Base-by-base conservation (phyloP, 1,284 basidiomycete species). In the Microbotryum intermedium region DNA sequence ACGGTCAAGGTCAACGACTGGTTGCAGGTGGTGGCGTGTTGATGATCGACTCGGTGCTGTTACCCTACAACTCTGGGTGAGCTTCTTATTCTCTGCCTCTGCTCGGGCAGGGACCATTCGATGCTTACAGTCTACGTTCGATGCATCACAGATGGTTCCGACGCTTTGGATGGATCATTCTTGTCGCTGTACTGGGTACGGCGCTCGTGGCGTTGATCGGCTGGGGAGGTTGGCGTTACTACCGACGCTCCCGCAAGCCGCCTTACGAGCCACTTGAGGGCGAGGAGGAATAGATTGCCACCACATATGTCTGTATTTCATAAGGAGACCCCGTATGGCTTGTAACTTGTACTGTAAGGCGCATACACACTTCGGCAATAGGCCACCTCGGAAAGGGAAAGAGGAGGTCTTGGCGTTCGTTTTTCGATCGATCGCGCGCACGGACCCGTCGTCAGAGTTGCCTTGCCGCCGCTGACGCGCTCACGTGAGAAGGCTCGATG, bases 41-140 rank as follows among this genome's bases (percentile, higher is more conserved):
- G 59, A 82, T 87, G 74, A 86, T 98, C 64, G 89, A 97, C 76
- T 79, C 81, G 26, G 80, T 97, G 10, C 77, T 97, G 47, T 71
- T 84, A 43, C 94, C 94, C 21, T 98, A 93, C 73, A 77, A 85
- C 63, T 90, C 94, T 0, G 63, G 63, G 34, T 39, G 34, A 39
- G 34, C 34, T n/a, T n/a, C 34, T 39, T 39, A 16, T 18, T 20
- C 23, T 21, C 20, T 21, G 16, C 18, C 6, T 48, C n/a, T 28
- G 18, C 26, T 48, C 13, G 20, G 23, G 4, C 20, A 48, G 46
- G 11, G 10, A 16, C 3, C 16, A 4, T 16, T 39, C 18, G 11
- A 16, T 39, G 34, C 34, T 39, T 11, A 39, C 10, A 16, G 34
- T 39, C 34, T 18, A 6, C 18, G 34, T 39, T 16, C 34, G 13